These are phyloP conservation scores for Solanum pennellii DNA, from an alignment of 257 asterid species.

Conservation along the genomic window DNA sequence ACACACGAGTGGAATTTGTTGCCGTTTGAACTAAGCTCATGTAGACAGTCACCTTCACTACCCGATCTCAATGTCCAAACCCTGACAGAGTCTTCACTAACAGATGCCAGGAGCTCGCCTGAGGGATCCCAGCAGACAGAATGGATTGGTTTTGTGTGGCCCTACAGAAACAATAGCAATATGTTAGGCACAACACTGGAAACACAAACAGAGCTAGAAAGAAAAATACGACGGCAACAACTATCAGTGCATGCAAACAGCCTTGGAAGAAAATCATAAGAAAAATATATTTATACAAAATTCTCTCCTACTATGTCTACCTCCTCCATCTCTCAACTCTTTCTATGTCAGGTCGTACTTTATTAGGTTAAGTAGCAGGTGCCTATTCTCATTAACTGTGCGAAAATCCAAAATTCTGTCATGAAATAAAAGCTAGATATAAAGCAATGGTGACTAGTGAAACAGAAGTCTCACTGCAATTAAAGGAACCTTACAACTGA, in stretches of 20 bases:
- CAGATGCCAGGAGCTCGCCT: slow-evolving; percentile 89
- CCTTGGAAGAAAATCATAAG: neutral
- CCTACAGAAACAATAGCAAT: slow-evolving; percentile 23
- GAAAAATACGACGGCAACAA: neutral
- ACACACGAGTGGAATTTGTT: slow-evolving; percentile 83
- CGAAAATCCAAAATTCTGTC: neutral
- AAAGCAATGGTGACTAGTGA: neutral
- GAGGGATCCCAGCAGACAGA: slow-evolving; percentile 83
- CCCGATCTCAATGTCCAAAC: slow-evolving; percentile 89
- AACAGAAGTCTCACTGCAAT: neutral
- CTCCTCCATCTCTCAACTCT: neutral
- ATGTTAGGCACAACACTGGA: neutral
- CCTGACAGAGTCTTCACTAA: slow-evolving; percentile 77
- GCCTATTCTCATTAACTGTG: neutral
- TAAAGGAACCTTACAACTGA: neutral
- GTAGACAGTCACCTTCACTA: slow-evolving; percentile 72
- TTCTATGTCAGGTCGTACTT: neutral
- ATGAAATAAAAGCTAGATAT: neutral
- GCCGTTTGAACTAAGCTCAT: slow-evolving; percentile 78
- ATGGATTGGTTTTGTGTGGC: slow-evolving; percentile 62
- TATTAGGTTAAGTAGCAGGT: neutral
- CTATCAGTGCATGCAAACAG: neutral
- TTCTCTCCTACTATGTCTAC: neutral
- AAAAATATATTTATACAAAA: neutral
- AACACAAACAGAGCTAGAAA: neutral